Evolutionary conservation across 1,284 basidiomycete species (phyloP).

Genomic region (Sanghuangporus weigelae): DNA sequence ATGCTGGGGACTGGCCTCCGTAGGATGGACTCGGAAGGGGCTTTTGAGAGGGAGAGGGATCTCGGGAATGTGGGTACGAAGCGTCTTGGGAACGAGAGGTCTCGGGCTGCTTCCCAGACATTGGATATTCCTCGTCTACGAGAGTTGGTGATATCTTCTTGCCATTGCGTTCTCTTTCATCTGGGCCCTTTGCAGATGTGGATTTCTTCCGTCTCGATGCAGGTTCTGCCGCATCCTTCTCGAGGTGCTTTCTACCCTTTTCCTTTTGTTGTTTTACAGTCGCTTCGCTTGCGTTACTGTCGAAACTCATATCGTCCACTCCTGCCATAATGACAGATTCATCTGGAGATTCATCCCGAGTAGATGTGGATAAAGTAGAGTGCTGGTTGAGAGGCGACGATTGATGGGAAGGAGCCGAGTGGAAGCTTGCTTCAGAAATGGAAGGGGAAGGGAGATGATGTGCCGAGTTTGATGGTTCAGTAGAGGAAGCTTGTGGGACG

Average conservation of each 20-base stretch:
- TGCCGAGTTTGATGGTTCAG: conserved; percentile 21
- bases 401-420: conserved; percentile 48
- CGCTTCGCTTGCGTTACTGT: conserved; percentile 47
- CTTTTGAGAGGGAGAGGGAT: conserved; percentile 21
- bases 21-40: conserved; percentile 24
- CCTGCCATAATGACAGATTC: conserved; percentile 37
- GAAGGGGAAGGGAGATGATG: conserved; percentile 34
- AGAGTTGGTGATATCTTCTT: conserved; percentile 37
- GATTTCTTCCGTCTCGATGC: conserved; percentile 8
- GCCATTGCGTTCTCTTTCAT: not conserved
- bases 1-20: conserved; percentile 16
- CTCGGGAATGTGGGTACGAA: conserved; percentile 20
- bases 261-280: conserved; percentile 38
- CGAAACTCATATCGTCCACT: conserved; percentile 28
- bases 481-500: conserved; percentile 15
- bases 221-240: conserved; percentile 14
- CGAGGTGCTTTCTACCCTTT: conserved; percentile 15
- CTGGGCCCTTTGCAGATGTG: not conserved
- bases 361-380: no score
- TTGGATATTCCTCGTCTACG: conserved; percentile 36
- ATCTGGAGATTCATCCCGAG: conserved; percentile 34
- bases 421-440: conserved; percentile 43
- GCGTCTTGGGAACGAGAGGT: not conserved
- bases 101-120: conserved; percentile 2
- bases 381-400: conserved; percentile 29